Conservation (phyloP, 179 eudicot genomes). For the Pouteria campechiana region DNA sequence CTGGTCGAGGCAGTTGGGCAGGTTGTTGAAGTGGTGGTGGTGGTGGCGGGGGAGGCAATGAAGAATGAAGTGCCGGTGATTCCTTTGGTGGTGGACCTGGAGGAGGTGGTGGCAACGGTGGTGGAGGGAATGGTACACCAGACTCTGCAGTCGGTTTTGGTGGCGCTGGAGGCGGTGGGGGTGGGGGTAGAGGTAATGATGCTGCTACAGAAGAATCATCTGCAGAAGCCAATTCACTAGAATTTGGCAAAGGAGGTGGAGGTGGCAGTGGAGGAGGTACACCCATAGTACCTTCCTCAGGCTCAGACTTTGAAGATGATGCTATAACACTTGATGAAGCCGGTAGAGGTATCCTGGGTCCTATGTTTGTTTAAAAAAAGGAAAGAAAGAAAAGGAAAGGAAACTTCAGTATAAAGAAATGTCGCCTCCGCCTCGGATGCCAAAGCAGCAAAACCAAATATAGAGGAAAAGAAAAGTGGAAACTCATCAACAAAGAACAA, state of each 20-base stretch:
- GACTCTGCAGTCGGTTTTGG: conserved; percentile 46
- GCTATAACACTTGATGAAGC: conserved; percentile 45
- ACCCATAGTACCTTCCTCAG: conserved; percentile 46
- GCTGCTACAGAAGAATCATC: conserved; percentile 42
- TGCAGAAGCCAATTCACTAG: conserved; percentile 35
- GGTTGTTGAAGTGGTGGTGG: conserved; percentile 31
- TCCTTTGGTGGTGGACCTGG: conserved; percentile 84
- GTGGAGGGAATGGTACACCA: conserved; percentile 50
- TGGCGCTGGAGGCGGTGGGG: conserved; percentile 87
- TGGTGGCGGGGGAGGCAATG: conserved; percentile 64
- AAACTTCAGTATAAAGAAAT: too few species aligned
- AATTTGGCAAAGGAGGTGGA: conserved; percentile 70
- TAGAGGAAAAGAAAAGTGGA: neutral
- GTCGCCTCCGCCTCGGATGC: too few species aligned
- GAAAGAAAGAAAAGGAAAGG: neutral
- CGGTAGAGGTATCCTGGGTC: conserved; percentile 66
- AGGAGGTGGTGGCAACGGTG: conserved; percentile 83
- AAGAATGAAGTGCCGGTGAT: conserved; percentile 29
- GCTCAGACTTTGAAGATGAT: conserved; percentile 28
- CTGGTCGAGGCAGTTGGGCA: conserved; percentile 71
- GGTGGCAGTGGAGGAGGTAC: conserved; percentile 69
- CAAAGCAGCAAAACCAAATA: too few species aligned
- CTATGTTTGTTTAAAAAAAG: too few species aligned
- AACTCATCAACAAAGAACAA: neutral
- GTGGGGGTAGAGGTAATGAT: conserved; percentile 81